phyloP scores from a whole-genome alignment of 2,329 filamentous ascomycete species.

The Fusarium piperis region DNA sequence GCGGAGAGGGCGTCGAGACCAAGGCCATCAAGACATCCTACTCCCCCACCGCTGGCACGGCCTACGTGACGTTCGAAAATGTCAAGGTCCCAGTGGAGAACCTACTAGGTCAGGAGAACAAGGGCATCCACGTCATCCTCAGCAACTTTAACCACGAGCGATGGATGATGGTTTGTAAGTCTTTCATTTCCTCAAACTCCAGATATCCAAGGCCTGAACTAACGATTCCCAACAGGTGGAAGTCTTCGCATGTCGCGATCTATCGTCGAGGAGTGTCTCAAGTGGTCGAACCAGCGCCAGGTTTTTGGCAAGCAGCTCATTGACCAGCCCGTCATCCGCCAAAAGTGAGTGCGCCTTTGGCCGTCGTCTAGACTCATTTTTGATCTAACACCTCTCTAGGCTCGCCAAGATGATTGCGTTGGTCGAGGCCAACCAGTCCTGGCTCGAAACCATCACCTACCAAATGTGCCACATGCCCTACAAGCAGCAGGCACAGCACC shows the following conservation, averaged over 20 bases:
- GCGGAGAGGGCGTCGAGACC: constrained; percentile 79
- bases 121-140: constrained; percentile 85
- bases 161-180: constrained; percentile 76
- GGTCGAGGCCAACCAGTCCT: constrained; percentile 83
- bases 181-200: not conserved
- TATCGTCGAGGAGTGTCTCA: constrained; percentile 84
- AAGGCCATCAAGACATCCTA: constrained; percentile 84
- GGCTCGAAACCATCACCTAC: constrained; percentile 85
- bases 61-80: constrained; percentile 84
- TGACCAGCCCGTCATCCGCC: constrained; percentile 83
- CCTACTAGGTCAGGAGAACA: constrained; percentile 82
- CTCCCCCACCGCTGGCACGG: constrained; percentile 80
- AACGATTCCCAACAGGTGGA: constrained; percentile 50
- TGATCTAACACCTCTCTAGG: constrained; percentile 47
- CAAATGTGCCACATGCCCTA: constrained; percentile 91
- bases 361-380: not conserved
- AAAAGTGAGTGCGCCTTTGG: constrained; percentile 66
- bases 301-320: constrained; percentile 86
- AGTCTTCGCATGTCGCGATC: constrained; percentile 72
- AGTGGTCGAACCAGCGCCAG: constrained; percentile 87
- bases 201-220: not conserved
- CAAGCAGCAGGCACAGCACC: constrained; percentile 75
- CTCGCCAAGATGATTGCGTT: constrained; percentile 89
- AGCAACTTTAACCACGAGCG: constrained; percentile 91
- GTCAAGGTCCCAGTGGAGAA: constrained; percentile 85